Percentiles rank a stretch among this genome's conserved stretches.
Conservation (phyloP, 2,329 filamentous ascomycete genomes). For the Ceratocystis lukuohia region DNA sequence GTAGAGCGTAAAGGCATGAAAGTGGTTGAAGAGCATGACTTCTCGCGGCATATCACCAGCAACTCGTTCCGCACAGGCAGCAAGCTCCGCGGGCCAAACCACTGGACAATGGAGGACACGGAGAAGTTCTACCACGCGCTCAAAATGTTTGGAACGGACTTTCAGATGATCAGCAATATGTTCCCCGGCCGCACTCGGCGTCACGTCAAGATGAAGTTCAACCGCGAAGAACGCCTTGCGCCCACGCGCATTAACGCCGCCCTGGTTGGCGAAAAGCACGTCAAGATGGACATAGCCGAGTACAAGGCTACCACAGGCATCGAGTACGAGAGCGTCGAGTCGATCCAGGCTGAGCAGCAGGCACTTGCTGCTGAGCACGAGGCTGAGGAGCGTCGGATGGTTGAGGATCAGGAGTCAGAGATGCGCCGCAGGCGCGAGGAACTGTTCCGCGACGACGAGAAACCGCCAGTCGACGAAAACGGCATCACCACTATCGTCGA, state of each 20-base stretch:
- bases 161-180: conserved; percentile 64
- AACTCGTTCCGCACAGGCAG: conserved; percentile 50
- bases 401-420: conserved; percentile 36
- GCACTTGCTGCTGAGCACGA: conserved; percentile 34
- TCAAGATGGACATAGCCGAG: conserved; percentile 46
- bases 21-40: conserved; percentile 63
- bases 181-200: conserved; percentile 59
- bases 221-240: conserved; percentile 58
- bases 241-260: conserved; percentile 50
- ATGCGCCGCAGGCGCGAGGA: conserved; percentile 37
- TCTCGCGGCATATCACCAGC: conserved; percentile 57
- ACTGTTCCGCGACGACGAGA: conserved; percentile 32
- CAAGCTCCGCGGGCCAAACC: conserved; percentile 49
- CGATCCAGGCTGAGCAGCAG: conserved; percentile 42
- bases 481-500: background rate
- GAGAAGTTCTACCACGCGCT: conserved; percentile 65
- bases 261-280: conserved; percentile 46
- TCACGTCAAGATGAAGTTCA: conserved; percentile 72
- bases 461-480: background rate
- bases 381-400: conserved; percentile 31
- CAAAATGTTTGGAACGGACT: conserved; percentile 68
- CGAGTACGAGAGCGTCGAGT: conserved; percentile 42
- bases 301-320: conserved; percentile 42
- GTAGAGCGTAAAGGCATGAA: conserved; percentile 42
- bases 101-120: conserved; percentile 59